phyloP scores from a whole-genome alignment of 2,329 filamentous ascomycete genomes.

The Neonectria magnoliae region DNA sequence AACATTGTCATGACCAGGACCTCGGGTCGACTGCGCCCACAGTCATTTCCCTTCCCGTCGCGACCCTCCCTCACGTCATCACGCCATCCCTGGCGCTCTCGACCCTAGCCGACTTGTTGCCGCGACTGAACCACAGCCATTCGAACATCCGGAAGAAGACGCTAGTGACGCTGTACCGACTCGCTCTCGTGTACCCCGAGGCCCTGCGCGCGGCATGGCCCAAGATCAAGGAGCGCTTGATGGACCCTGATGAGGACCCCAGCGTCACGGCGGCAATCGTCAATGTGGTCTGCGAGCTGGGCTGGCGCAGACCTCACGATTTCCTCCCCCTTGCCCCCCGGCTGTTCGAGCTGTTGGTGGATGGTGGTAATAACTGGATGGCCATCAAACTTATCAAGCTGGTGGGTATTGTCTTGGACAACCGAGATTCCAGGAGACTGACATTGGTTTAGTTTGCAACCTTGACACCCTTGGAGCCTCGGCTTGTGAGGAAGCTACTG shows the following conservation, averaged over 20 bases:
- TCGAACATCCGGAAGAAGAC: slow-evolving; percentile 93
- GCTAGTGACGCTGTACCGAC: slow-evolving; percentile 90
- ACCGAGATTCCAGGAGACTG: neutral
- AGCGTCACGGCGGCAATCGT: slow-evolving; percentile 96
- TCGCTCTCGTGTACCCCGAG: slow-evolving; percentile 96
- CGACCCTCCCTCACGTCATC: slow-evolving; percentile 92
- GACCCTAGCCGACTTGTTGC: slow-evolving; percentile 84
- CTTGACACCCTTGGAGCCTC: slow-evolving; percentile 89
- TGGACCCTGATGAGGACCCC: slow-evolving; percentile 89
- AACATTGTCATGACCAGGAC: slow-evolving; percentile 58
- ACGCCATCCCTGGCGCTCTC: slow-evolving; percentile 93
- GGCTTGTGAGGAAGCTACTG: slow-evolving; percentile 88
- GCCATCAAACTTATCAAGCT: slow-evolving; percentile 99
- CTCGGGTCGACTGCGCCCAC: slow-evolving; percentile 76
- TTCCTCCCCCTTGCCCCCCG: slow-evolving; percentile 92
- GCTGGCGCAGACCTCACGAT: slow-evolving; percentile 92
- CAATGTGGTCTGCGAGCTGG: slow-evolving; percentile 95
- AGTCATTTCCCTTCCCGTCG: slow-evolving; percentile 85
- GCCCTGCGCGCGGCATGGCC: slow-evolving; percentile 93
- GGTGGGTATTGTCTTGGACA: slow-evolving; percentile 54
- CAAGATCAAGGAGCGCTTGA: slow-evolving; percentile 92
- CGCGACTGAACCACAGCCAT: slow-evolving; percentile 86
- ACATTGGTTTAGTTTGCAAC: slow-evolving; percentile 80
- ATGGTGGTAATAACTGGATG: slow-evolving; percentile 99
- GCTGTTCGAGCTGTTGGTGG: slow-evolving; percentile 90